These are phyloP conservation scores for Chalciporus sp. DNA, from an alignment of 1,284 basidiomycete species.

Conservation along the genomic window DNA sequence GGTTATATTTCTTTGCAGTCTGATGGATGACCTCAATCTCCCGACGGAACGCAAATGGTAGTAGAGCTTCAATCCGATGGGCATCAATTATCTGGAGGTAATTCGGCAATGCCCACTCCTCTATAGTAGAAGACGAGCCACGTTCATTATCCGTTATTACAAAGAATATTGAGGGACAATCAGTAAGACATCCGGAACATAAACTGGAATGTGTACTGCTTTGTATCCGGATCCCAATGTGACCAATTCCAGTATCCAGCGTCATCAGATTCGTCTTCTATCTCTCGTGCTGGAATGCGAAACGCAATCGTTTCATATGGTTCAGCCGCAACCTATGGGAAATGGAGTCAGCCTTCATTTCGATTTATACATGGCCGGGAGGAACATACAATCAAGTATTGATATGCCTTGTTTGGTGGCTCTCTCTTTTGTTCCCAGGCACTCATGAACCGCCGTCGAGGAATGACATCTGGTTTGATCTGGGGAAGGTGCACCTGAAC, in stretches of 20 bases:
- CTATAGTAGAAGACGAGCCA: background rate
- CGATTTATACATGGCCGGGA: background rate
- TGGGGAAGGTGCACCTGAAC: conserved; percentile 97
- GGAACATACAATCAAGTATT: conserved; percentile 91
- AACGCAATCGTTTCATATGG: conserved; percentile 99
- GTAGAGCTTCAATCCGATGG: background rate
- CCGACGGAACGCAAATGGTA: conserved; percentile 9
- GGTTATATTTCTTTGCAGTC: background rate
- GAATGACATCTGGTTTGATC: conserved; percentile 85
- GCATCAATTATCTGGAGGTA: conserved; percentile 7
- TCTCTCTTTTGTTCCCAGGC: conserved; percentile 98
- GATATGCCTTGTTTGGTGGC: conserved; percentile 92
- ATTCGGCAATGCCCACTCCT: background rate
- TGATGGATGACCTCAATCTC: conserved; percentile 1
- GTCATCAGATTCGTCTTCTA: conserved; percentile 91
- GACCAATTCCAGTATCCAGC: conserved; percentile 94
- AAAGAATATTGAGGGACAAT: conserved; percentile 28
- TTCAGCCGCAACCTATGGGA: conserved; percentile 87
- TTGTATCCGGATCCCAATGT: conserved; percentile 95
- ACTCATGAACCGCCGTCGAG: conserved; percentile 94
- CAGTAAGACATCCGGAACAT: conserved; percentile 71
- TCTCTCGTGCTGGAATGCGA: conserved; percentile 96
- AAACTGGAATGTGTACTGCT: conserved; percentile 95
- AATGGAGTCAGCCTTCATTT: conserved; percentile 11
- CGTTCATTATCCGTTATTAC: background rate